phyloP scores from a whole-genome alignment of 192 early-diverging fungal genomes.

The Rhizophagus sp. region DNA sequence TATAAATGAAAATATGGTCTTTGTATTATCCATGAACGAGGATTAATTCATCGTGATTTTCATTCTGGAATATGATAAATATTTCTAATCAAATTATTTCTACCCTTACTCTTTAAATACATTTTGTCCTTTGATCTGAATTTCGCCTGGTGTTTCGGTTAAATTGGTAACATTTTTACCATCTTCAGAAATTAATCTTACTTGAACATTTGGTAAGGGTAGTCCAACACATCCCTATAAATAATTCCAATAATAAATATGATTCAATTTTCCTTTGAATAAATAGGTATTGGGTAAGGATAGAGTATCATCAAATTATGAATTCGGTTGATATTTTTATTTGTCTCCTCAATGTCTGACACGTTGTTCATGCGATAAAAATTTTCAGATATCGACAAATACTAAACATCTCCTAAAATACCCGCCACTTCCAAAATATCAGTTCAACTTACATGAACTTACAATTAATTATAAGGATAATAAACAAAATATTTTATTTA shows the following conservation, averaged over 20 bases:
- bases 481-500: background rate
- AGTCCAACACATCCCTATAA: constrained; percentile 67
- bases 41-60: no score
- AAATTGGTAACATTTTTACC: constrained; percentile 52
- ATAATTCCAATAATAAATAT: constrained; percentile 2
- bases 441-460: no score
- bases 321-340: no score
- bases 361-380: no score
- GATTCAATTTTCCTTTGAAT: constrained; percentile 1
- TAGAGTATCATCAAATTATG: no score
- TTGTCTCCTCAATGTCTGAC: no score
- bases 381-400: no score
- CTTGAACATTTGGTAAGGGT: constrained; percentile 70
- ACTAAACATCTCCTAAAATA: no score
- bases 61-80: no score
- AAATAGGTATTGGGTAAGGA: background rate
- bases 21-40: no score
- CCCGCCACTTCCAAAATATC: no score
- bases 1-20: background rate
- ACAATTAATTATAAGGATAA: background rate
- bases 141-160: constrained; percentile 60
- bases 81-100: no score
- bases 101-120: constrained; percentile 75
- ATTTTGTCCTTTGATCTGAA: constrained; percentile 73
- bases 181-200: constrained; percentile 55